phyloP scores from a whole-genome alignment of 768 basidiomycete genomes.

The Suillus decipiens region DNA sequence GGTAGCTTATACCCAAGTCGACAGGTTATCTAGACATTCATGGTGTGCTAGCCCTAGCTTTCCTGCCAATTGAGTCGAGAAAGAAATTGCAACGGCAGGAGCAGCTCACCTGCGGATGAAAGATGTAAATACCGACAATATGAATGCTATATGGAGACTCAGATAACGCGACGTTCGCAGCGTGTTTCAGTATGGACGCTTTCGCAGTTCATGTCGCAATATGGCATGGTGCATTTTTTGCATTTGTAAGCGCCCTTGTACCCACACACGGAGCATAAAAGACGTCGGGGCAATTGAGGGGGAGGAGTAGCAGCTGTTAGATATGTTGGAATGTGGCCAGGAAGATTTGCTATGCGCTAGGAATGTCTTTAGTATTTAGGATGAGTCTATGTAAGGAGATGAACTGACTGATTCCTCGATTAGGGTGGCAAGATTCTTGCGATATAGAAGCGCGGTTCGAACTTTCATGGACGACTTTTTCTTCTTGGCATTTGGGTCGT shows the following conservation, averaged over 20 bases:
- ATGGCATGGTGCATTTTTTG: constrained; percentile 72
- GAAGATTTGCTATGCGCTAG: constrained; percentile 61
- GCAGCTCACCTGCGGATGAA: background rate
- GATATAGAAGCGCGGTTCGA: constrained; percentile 77
- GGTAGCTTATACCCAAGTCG: background rate
- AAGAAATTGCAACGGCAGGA: background rate
- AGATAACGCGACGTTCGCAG: constrained; percentile 74
- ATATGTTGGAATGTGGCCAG: constrained; percentile 62
- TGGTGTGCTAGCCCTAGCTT: background rate
- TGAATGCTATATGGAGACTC: constrained; percentile 11
- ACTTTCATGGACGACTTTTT: constrained; percentile 85
- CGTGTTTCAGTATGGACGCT: constrained; percentile 76
- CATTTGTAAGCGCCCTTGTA: constrained; percentile 84
- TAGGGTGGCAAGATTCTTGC: constrained; percentile 72
- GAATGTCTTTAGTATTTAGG: background rate
- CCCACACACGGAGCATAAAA: constrained; percentile 84
- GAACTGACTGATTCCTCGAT: constrained; percentile 80
- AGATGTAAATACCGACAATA: background rate
- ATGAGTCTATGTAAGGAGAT: background rate
- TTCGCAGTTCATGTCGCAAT: constrained; percentile 75
- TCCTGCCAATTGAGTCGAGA: background rate
- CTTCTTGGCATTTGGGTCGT: constrained; percentile 43
- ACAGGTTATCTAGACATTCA: background rate
- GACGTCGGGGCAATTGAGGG: constrained; percentile 62
- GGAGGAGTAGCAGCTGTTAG: constrained; percentile 65